Evolutionary conservation across 2,329 filamentous ascomycete genomes (phyloP).

Genomic region (Botrytis cinerea): DNA sequence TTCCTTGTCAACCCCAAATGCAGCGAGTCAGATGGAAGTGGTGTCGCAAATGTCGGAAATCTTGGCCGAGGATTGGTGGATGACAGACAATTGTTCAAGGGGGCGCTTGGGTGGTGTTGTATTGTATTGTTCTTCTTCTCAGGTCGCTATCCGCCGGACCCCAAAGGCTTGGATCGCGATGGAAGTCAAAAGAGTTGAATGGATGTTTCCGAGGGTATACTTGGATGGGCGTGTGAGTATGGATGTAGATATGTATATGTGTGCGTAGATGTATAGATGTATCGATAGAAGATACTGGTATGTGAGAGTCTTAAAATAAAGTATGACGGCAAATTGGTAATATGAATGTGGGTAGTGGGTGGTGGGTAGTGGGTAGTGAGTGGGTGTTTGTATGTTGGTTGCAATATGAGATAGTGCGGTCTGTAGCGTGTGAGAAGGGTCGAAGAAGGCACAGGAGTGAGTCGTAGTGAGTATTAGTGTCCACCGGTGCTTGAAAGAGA

Average conservation of each 20-base stretch:
- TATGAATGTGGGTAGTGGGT: not conserved
- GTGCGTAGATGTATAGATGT: not conserved
- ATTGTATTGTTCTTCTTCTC: not conserved
- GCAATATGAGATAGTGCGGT: not conserved
- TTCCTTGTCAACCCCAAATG: not conserved
- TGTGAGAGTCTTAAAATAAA: not conserved
- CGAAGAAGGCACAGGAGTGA: not conserved
- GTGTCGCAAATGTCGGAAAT: slow-evolving; percentile 23
- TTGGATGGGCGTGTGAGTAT: not conserved
- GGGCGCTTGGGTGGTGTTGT: not conserved
- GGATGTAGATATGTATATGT: not conserved
- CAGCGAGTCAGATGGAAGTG: slow-evolving; percentile 18
- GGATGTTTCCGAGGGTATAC: not conserved
- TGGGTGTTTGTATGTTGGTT: not conserved
- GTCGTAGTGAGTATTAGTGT: no score
- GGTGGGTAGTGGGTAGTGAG: not conserved
- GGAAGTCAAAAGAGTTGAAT: not conserved
- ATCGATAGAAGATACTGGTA: not conserved
- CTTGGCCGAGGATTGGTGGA: slow-evolving; percentile 20
- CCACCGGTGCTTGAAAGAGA: not conserved
- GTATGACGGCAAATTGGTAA: slow-evolving; percentile 4
- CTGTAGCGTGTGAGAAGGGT: not conserved
- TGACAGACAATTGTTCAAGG: slow-evolving; percentile 15
- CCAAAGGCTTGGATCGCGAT: slow-evolving; percentile 15
- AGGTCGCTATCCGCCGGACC: not conserved